Evolutionary conservation across 2,329 filamentous ascomycete genomes (phyloP).

Genomic region (Epichloe coenophiala): DNA sequence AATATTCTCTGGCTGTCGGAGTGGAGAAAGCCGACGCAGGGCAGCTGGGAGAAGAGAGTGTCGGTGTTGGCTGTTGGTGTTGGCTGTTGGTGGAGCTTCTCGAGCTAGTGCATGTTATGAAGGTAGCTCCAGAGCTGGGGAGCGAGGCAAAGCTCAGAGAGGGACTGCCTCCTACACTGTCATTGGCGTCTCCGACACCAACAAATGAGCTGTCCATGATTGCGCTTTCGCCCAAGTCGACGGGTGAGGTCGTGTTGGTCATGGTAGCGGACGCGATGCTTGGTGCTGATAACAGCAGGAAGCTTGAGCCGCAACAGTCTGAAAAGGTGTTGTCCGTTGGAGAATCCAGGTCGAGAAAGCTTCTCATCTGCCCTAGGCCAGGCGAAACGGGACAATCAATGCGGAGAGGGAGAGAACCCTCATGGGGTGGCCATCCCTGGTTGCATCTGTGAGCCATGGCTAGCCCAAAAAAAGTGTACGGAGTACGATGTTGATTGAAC

Average conservation of each 20-base stretch:
- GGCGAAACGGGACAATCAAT: background rate
- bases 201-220: background rate
- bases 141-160: slow-evolving; percentile 3
- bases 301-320: slow-evolving; percentile 2
- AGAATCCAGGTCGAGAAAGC: slow-evolving; percentile 7
- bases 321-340: background rate
- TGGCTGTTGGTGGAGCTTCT: slow-evolving; percentile 5
- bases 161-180: slow-evolving; percentile 1
- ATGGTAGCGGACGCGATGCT: background rate
- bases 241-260: background rate
- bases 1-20: background rate
- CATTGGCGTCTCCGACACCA: background rate
- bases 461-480: background rate
- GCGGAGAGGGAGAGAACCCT: background rate
- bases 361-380: slow-evolving; percentile 5
- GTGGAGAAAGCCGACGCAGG: background rate
- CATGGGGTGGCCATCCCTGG: slow-evolving; percentile 1
- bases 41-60: slow-evolving; percentile 7
- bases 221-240: background rate
- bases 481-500: background rate
- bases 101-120: slow-evolving; percentile 12
- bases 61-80: slow-evolving; percentile 2
- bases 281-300: slow-evolving; percentile 6
- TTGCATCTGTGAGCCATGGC: slow-evolving; percentile 1
- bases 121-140: slow-evolving; percentile 9